These are phyloP conservation scores for Phialemonium atrogriseum DNA, from an alignment of 2,329 filamentous ascomycete genomes.

Conservation along the genomic window DNA sequence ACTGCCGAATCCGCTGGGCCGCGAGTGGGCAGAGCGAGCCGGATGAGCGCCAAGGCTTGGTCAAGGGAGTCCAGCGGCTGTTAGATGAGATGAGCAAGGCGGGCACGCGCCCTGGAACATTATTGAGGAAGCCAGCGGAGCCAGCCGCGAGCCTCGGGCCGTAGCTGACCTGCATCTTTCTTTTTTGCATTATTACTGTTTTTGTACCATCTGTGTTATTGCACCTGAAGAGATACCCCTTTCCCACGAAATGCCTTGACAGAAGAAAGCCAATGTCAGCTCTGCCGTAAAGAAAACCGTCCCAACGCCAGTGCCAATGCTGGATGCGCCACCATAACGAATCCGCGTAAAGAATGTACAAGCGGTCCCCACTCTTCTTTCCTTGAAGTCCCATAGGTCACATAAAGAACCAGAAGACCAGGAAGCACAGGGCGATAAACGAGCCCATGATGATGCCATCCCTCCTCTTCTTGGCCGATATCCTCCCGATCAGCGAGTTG, in stretches of 20 bases:
- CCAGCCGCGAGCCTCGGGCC: no score
- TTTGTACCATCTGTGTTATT: constrained; percentile 3
- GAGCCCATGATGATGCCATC: constrained; percentile 88
- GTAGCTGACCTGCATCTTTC: no score
- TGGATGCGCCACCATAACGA: neutral
- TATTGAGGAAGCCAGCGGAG: constrained; percentile 8
- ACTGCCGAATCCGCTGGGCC: constrained; percentile 90
- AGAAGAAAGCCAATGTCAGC: constrained; percentile 1
- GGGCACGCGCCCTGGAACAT: constrained; percentile 8
- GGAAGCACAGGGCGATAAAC: constrained; percentile 87
- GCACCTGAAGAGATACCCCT: constrained; percentile 4
- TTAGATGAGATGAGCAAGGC: constrained; percentile 46
- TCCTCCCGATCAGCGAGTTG: constrained; percentile 84
- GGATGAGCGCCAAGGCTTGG: constrained; percentile 59
- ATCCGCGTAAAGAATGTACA: no score
- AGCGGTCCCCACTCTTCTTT: no score
- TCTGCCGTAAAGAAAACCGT: no score
- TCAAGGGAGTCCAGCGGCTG: constrained; percentile 54
- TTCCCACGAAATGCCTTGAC: no score
- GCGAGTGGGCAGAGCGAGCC: constrained; percentile 64
- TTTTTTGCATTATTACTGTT: no score
- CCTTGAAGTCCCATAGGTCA: constrained; percentile 31
- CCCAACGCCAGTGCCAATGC: constrained; percentile 4
- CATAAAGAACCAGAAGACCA: constrained; percentile 74
- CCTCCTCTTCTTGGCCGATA: constrained; percentile 88